A percentile compares a stretch with the other conserved stretches of the same genome.
These are phyloP conservation scores for Crithidia thermophila DNA, from an alignment of 208 protist genomes.

Conservation along the genomic window DNA sequence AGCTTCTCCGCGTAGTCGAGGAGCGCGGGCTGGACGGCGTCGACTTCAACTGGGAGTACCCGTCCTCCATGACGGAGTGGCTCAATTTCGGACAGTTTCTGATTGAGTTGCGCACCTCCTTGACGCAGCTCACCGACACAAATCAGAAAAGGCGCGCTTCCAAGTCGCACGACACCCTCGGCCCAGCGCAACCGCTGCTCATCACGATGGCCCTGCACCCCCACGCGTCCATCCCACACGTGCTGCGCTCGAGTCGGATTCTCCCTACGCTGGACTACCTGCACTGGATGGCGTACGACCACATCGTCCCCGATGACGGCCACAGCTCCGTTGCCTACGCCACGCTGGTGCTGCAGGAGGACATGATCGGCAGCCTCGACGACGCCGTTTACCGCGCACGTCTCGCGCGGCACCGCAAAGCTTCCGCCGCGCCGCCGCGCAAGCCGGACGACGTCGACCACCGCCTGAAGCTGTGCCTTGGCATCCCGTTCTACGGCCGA, in stretches of 20 bases:
- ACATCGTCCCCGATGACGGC: conserved; percentile 13
- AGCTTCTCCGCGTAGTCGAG: conserved; percentile 40
- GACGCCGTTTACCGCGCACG: conserved; percentile 2
- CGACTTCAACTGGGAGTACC: conserved; percentile 87
- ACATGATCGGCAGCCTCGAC: conserved; percentile 21
- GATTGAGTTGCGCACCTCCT: conserved; percentile 31
- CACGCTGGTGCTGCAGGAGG: conserved; percentile 17
- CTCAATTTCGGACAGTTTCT: conserved; percentile 33
- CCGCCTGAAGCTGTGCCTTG: conserved; percentile 55
- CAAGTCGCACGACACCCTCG: too few relatives aligned
- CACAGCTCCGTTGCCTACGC: conserved; percentile 50
- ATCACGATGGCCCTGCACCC: conserved; percentile 56
- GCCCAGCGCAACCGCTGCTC: conserved; percentile 5
- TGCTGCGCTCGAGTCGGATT: conserved; percentile 32
- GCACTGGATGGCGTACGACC: conserved; percentile 78
- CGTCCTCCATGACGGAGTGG: conserved; percentile 48
- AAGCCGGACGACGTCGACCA: conserved; percentile 4
- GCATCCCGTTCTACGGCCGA: conserved; percentile 68
- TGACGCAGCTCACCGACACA: too few relatives aligned
- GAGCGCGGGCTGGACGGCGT: conserved; percentile 58
- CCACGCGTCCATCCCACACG: conserved; percentile 22
- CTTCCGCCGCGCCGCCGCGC: background rate
- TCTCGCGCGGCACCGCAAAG: background rate
- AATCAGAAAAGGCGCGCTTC: too few relatives aligned
- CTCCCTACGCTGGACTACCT: conserved; percentile 49